Evolutionary conservation across 2,329 filamentous ascomycete species (phyloP), one percentile per base, ranked within the genome.

Genomic region (Pseudogymnoascus sp.): DNA sequence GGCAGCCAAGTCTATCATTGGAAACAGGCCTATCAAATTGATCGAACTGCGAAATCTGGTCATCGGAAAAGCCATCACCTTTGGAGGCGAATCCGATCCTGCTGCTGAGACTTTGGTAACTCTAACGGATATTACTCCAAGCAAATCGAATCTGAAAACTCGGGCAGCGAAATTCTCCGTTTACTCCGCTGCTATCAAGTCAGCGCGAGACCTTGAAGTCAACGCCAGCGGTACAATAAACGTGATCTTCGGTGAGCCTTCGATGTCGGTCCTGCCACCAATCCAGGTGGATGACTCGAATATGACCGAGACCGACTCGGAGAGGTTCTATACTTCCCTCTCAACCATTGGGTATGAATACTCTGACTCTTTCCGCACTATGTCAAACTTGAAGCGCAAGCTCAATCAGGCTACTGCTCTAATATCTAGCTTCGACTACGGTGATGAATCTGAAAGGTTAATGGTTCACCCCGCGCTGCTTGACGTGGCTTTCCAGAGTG

Each of bases 1-100:
- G 56, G 79, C 79, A 3, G 75, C 76, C 42, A 47, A 47, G 21
- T 14, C 42, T 1, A 71, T 68, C 3, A 26, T 26, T 14, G 19
- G 19, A 26, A 24, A 13, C 21, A 26, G 11, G 42, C 19, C 19
- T 6, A 13, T 47, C 19, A 24, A 24, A 47, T 24, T 47, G 42
- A 47, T 47, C 10, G 66, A 68, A 53, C 14, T 68, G 5, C 8
- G 11, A 2, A 61, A 67, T 40, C 61, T 68, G 2, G n/a, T 14
- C 59, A 66, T 68, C 24, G 33, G 53, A 26, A 44, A 64, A n/a
- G 63, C 66, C 11, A 26, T 68, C 4, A 26, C 35, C 4, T 67
- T 68, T 38, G 35, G 62, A 8, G 42, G 62, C 24, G 62, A 66
- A 6, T n/a, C n/a, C 29, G 44, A 63, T 4, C 14, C 31, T 29